A percentile compares a stretch with the other conserved stretches of the same genome.
Conservation (phyloP, 805 yeast species). For the Candida tallmaniae region DNA sequence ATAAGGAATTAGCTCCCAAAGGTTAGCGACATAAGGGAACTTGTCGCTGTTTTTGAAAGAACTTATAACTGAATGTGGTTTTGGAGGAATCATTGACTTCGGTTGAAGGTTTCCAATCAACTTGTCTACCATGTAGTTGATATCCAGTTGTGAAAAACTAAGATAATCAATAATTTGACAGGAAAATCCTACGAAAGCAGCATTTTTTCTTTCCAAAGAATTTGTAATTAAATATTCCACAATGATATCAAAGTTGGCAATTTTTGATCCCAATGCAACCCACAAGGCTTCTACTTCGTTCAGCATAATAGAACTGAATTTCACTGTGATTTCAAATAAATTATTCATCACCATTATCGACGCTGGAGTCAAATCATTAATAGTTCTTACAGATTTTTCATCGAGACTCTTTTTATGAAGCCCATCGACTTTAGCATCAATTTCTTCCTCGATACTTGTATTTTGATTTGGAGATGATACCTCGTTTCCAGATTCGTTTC, state of each 20-base stretch:
- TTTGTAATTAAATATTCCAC: slow-evolving; percentile 64
- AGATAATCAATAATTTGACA: slow-evolving; percentile 79
- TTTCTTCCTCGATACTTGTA: slow-evolving; percentile 7
- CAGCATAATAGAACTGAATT: slow-evolving; percentile 67
- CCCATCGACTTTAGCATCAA: background rate
- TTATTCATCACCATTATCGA: slow-evolving; percentile 72
- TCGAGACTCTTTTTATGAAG: background rate
- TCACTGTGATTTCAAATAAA: slow-evolving; percentile 78
- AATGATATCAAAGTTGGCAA: slow-evolving; percentile 66
- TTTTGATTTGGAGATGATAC: background rate
- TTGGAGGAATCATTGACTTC: slow-evolving; percentile 81
- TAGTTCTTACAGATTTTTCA: background rate
- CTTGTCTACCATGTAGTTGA: slow-evolving; percentile 49
- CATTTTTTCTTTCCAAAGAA: slow-evolving; percentile 65
- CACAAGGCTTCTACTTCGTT: slow-evolving; percentile 92
- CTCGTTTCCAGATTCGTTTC: background rate
- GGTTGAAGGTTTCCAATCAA: slow-evolving; percentile 74
- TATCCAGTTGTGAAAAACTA: slow-evolving; percentile 49
- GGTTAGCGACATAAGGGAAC: slow-evolving; percentile 74
- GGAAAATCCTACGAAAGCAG: slow-evolving; percentile 71
- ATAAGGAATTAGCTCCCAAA: slow-evolving; percentile 51
- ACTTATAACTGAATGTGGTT: slow-evolving; percentile 14
- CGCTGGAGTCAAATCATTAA: slow-evolving; percentile 19
- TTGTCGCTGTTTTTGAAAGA: slow-evolving; percentile 8
- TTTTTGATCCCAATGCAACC: slow-evolving; percentile 84